Conservation (phyloP, 1,284 basidiomycete species). For the Psilocybe mexicana region DNA sequence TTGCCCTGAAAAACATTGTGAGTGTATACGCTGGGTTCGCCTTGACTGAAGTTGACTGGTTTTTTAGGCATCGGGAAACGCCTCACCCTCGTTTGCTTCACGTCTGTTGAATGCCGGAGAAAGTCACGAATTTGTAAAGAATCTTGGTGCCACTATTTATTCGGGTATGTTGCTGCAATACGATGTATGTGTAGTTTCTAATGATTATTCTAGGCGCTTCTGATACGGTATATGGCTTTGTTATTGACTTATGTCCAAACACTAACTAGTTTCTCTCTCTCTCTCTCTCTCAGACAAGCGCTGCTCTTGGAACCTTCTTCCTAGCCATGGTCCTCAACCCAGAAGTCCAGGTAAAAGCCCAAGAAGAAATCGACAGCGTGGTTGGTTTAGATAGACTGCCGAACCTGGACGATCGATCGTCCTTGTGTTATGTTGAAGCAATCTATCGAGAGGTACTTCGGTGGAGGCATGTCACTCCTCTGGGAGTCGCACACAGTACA, state of each 20-base stretch:
- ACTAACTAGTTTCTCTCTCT: neutral
- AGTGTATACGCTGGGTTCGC: neutral
- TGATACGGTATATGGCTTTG: conserved; percentile 15
- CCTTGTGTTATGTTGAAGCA: conserved; percentile 34
- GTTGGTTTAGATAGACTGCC: conserved; percentile 31
- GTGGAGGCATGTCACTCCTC: conserved; percentile 20
- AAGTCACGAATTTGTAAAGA: neutral
- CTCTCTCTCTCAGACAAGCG: conserved; percentile 9
- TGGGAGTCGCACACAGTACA: conserved; percentile 19
- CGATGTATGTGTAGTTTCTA: neutral
- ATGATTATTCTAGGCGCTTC: conserved; percentile 13
- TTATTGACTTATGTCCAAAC: neutral
- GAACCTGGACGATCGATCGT: conserved; percentile 33
- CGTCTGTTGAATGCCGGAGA: conserved; percentile 4
- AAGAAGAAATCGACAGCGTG: conserved; percentile 19
- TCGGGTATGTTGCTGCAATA: conserved; percentile 3
- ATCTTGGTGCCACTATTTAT: conserved; percentile 10
- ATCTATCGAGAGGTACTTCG: conserved; percentile 31
- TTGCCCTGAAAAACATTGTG: conserved; percentile 11
- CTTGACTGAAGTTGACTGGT: too few species aligned
- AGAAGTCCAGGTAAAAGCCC: conserved; percentile 15
- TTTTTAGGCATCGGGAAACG: conserved; percentile 9
- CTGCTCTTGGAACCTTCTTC: conserved; percentile 15
- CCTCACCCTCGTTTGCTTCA: conserved; percentile 4
- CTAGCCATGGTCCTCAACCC: conserved; percentile 14